Conservation (phyloP, 805 yeast genomes). For the Priceomyces haplophilus region DNA sequence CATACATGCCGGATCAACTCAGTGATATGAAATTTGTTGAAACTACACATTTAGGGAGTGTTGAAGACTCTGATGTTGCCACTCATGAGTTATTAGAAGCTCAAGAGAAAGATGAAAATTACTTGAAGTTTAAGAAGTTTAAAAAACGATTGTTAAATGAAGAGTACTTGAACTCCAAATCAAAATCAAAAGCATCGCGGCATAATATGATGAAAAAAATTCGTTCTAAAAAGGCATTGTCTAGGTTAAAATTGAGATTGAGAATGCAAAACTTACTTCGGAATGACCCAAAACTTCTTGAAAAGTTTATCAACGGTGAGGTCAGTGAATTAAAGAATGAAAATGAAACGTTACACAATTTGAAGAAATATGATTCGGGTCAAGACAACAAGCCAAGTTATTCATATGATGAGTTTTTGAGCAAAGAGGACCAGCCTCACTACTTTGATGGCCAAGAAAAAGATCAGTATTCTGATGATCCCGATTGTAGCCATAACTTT, state of each 20-base stretch:
- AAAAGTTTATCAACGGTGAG: neutral
- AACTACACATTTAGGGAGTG: conserved; percentile 53
- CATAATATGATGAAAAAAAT: neutral
- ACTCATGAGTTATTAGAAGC: conserved; percentile 12
- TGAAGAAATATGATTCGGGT: too few relatives aligned
- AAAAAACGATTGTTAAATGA: conserved; percentile 9
- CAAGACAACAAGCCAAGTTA: conserved; percentile 3
- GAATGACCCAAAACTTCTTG: neutral
- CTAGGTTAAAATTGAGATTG: neutral
- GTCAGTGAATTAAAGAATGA: neutral
- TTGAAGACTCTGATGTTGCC: conserved; percentile 17
- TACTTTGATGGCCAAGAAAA: conserved; percentile 34
- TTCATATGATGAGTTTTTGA: conserved; percentile 32
- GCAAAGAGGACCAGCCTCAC: conserved; percentile 37
- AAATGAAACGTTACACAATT: neutral
- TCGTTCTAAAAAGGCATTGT: neutral
- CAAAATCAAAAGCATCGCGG: neutral
- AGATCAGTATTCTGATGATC: conserved; percentile 31
- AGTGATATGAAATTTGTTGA: conserved; percentile 45
- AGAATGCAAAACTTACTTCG: conserved; percentile 1
- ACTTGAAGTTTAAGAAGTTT: conserved; percentile 14
- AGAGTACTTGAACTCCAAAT: conserved; percentile 3
- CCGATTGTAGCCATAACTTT: conserved; percentile 29
- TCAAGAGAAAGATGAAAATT: conserved; percentile 15
- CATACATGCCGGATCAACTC: conserved; percentile 67